phyloP scores from a whole-genome alignment of 192 early-diverging fungal species.

The Backusella morwellensis region DNA sequence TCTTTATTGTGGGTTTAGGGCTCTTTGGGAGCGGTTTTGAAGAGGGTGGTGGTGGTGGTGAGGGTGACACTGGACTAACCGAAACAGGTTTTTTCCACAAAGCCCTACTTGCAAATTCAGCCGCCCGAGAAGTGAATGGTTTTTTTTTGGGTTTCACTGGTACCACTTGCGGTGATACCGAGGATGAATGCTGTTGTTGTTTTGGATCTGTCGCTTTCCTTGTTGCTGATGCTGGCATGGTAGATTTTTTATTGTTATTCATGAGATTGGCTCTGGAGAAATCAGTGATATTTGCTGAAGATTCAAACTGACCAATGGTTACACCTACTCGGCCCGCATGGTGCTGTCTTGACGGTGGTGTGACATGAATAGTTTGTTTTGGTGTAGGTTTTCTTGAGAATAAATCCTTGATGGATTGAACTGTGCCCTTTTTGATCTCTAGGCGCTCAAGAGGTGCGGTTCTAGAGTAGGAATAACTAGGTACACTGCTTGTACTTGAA shows the following conservation, averaged over 20 bases:
- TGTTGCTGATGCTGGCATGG: not conserved
- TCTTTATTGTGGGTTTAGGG: conserved; percentile 6
- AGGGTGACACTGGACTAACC: not conserved
- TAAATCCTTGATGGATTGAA: conserved; percentile 16
- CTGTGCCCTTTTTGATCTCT: conserved; percentile 21
- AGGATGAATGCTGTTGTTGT: not conserved
- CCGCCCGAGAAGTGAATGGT: not conserved
- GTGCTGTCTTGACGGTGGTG: conserved; percentile 5
- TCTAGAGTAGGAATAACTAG: not conserved
- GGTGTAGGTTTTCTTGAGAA: conserved; percentile 7
- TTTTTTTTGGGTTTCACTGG: not conserved
- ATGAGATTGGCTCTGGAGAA: not conserved
- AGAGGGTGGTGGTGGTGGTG: not conserved
- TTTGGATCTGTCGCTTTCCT: not conserved
- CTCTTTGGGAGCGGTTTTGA: conserved; percentile 5
- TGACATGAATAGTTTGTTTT: not conserved
- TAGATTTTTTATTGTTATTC: not conserved
- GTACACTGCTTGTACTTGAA: not conserved
- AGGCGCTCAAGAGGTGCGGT: conserved; percentile 2
- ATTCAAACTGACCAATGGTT: not conserved
- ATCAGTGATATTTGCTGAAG: not conserved
- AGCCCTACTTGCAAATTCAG: conserved; percentile 12
- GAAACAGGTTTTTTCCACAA: conserved; percentile 8
- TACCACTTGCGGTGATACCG: not conserved
- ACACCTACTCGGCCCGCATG: not conserved